phyloP scores from a whole-genome alignment of 495 filamentous ascomycete genomes.

The Neurospora sp. region DNA sequence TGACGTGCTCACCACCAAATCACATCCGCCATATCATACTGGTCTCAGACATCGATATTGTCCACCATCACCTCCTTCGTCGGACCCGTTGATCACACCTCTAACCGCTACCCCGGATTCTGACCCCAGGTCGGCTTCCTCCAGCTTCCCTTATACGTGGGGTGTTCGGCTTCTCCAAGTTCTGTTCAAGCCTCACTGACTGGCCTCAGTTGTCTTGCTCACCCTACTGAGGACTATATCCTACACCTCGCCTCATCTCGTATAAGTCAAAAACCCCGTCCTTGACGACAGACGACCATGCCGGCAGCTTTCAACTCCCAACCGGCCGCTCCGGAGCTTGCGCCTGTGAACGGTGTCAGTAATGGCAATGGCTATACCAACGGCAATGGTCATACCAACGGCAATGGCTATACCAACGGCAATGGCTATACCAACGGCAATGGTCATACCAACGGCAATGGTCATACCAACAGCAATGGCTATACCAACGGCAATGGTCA shows the following conservation, averaged over 20 bases:
- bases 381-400: background rate
- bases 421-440: background rate
- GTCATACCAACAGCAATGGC: background rate
- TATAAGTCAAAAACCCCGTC: background rate
- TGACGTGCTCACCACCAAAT: background rate
- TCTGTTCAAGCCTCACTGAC: background rate
- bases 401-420: background rate
- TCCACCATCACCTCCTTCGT: background rate
- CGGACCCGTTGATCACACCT: background rate
- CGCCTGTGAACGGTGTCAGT: slow-evolving; percentile 4
- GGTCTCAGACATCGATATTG: background rate
- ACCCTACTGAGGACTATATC: background rate
- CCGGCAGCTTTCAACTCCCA: slow-evolving; percentile 47
- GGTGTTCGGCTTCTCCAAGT: background rate
- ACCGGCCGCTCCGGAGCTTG: slow-evolving; percentile 23
- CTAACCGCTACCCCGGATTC: background rate
- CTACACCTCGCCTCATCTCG: background rate
- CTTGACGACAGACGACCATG: slow-evolving; percentile 22
- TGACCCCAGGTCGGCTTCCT: background rate
- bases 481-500: too few species aligned
- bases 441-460: background rate
- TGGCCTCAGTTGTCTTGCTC: background rate
- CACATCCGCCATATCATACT: background rate
- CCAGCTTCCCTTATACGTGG: background rate
- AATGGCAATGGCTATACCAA: slow-evolving; percentile 2